phyloP scores from a whole-genome alignment of 129 eudicot genomes.

The Chrysanthemum lavandulifolium region DNA sequence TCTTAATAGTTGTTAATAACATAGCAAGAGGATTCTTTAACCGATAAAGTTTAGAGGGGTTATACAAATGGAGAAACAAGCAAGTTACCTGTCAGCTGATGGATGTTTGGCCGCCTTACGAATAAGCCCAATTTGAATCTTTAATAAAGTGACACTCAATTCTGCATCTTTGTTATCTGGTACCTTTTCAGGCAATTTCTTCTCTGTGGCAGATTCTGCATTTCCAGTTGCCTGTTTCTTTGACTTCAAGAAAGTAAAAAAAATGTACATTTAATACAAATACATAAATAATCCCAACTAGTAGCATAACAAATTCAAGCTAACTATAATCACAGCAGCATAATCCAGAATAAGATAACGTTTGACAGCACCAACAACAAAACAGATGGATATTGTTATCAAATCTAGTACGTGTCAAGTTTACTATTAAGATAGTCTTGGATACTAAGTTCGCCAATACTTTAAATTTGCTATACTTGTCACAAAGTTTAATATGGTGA shows the following conservation, averaged over 20 bases:
- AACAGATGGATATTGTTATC: background rate
- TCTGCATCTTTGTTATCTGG: slow-evolving; percentile 70
- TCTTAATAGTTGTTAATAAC: background rate
- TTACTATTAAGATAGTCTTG: background rate
- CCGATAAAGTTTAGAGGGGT: background rate
- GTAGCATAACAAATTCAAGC: background rate
- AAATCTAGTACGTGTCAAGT: background rate
- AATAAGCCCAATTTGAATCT: slow-evolving; percentile 84
- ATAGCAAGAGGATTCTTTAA: background rate
- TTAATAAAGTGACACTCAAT: slow-evolving; percentile 72
- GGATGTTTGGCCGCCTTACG: slow-evolving; percentile 99
- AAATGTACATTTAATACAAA: no score
- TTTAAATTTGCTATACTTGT: slow-evolving; percentile 7
- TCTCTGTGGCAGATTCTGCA: slow-evolving; percentile 43
- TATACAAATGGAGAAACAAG: background rate
- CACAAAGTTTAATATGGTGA: slow-evolving; percentile 9
- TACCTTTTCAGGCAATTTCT: slow-evolving; percentile 71
- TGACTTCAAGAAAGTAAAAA: slow-evolving; percentile 13
- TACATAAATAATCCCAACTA: no score
- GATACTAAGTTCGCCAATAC: background rate
- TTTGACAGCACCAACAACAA: background rate
- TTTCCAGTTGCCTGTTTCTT: slow-evolving; percentile 57
- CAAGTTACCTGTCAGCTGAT: slow-evolving; percentile 81
- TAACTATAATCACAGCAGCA: background rate
- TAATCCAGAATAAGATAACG: background rate